Percentiles rank a stretch among this genome's conserved stretches.
Conservation (phyloP, 2,329 filamentous ascomycete genomes). For the Penicillium sp. region DNA sequence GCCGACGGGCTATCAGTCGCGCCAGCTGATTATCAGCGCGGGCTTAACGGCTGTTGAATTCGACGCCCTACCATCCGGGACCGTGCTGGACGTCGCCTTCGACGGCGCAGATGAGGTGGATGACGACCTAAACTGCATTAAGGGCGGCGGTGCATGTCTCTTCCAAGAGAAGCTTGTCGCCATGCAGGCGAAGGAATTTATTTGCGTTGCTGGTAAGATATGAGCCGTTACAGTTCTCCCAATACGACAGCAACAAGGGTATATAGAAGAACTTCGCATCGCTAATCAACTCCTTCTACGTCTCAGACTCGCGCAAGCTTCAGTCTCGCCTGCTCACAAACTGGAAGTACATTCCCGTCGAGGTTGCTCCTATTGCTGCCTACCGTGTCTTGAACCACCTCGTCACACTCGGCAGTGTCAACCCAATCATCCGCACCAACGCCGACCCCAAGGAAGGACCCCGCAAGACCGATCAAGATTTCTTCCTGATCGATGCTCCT, state of each 20-base stretch:
- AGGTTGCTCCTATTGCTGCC: conserved; percentile 81
- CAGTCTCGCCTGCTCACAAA: conserved; percentile 64
- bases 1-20: conserved; percentile 86
- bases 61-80: conserved; percentile 61
- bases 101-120: conserved; percentile 98
- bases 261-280: neutral
- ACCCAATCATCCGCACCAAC: conserved; percentile 66
- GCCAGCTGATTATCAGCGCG: conserved; percentile 73
- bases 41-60: conserved; percentile 72
- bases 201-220: conserved; percentile 70
- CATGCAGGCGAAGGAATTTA: conserved; percentile 72
- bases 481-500: conserved; percentile 87
- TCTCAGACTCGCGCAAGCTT: conserved; percentile 78
- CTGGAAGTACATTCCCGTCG: conserved; percentile 86
- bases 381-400: conserved; percentile 70
- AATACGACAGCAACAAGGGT: neutral
- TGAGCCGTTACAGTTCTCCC: neutral
- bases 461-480: conserved; percentile 76
- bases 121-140: conserved; percentile 90
- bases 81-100: conserved; percentile 78
- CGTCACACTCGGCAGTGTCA: conserved; percentile 62
- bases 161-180: conserved; percentile 98
- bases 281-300: neutral
- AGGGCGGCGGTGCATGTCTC: conserved; percentile 92
- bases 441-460: conserved; percentile 73